These are phyloP conservation scores for Gardenia jasminoides DNA, from an alignment of 257 asterid genomes.

Conservation along the genomic window DNA sequence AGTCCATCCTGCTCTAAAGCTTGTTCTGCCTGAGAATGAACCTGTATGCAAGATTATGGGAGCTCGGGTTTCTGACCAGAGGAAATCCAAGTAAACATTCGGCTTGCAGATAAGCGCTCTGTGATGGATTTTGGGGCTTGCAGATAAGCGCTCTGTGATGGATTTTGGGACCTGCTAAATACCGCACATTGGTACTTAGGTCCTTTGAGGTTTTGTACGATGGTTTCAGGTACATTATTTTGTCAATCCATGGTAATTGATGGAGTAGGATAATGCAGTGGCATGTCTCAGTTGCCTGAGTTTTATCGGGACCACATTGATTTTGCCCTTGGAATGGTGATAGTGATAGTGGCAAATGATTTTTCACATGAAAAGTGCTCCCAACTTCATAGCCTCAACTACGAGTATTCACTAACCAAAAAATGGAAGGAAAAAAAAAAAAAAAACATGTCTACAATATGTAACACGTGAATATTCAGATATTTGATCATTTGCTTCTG, in stretches of 20 bases:
- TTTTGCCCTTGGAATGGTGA: background rate
- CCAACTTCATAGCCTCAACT: background rate
- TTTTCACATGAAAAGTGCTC: background rate
- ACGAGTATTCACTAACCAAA: background rate
- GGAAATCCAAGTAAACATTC: conserved; percentile 38
- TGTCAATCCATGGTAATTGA: conserved; percentile 6
- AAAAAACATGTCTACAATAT: no score
- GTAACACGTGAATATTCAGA: background rate
- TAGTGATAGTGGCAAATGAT: conserved; percentile 5
- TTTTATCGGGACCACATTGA: background rate
- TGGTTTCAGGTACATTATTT: background rate
- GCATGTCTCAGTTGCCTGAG: background rate
- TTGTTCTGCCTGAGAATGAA: conserved; percentile 36
- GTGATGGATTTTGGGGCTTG: background rate
- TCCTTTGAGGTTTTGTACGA: background rate
- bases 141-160: conserved; percentile 2
- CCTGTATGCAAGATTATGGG: conserved; percentile 51
- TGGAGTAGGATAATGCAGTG: background rate
- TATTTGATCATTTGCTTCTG: background rate
- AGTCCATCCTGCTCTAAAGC: conserved; percentile 86
- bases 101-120: conserved; percentile 5
- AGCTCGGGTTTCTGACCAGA: conserved; percentile 50
- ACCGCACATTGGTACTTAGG: background rate
- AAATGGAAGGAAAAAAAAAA: no score
- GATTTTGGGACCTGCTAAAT: background rate